Percentiles rank a stretch among this genome's conserved stretches.
Evolutionary conservation across 2,329 filamentous ascomycete genomes (phyloP).

Genomic region (Aspergillus calidoustus): DNA sequence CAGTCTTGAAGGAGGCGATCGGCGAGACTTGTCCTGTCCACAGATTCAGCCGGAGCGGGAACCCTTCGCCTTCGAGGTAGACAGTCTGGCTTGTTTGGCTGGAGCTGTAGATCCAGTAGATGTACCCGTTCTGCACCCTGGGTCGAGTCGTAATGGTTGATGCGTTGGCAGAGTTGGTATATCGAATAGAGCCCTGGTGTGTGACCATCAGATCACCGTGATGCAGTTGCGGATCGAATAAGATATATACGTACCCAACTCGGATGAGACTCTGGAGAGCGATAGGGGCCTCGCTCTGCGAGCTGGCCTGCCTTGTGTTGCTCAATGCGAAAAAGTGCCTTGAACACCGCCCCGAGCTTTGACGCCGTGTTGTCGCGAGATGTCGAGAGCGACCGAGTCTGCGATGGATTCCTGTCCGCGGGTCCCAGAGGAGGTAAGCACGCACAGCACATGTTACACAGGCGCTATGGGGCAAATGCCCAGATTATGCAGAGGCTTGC

Average conservation of each 20-base stretch:
- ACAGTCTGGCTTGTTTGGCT: not conserved
- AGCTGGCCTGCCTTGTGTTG: not conserved
- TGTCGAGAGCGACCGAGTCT: slow-evolving; percentile 6
- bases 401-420: too few species aligned
- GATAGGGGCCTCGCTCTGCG: not conserved
- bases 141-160: slow-evolving; percentile 1
- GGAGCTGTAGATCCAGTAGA: slow-evolving; percentile 9
- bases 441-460: too few species aligned
- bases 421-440: too few species aligned
- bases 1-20: not conserved
- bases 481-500: too few species aligned
- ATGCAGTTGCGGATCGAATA: not conserved
- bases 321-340: not conserved
- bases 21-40: slow-evolving; percentile 8
- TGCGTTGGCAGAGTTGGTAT: not conserved
- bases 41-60: not conserved
- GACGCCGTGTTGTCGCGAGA: too few species aligned
- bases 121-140: not conserved
- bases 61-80: slow-evolving; percentile 2
- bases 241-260: not conserved
- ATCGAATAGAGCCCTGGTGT: not conserved
- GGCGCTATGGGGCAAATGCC: too few species aligned
- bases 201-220: not conserved
- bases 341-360: not conserved
- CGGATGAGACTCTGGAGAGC: not conserved